phyloP scores from a whole-genome alignment of 1,284 basidiomycete genomes.

The Cryptococcus sp. region DNA sequence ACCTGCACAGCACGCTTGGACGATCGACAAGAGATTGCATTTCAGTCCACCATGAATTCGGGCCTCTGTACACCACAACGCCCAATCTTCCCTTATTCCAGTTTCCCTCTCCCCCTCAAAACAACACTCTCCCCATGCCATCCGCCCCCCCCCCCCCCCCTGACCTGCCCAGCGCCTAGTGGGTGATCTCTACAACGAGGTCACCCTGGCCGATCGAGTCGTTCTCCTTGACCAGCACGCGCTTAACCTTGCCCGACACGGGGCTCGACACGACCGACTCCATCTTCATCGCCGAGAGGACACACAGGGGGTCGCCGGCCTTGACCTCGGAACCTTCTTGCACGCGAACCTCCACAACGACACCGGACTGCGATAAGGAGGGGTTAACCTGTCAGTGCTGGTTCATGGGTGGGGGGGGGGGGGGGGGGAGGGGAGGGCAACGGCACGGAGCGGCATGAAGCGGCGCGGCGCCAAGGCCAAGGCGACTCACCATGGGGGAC shows the following conservation, averaged over 20 bases:
- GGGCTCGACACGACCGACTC: constrained; percentile 93
- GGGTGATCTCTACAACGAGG: constrained; percentile 45
- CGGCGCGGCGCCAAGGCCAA: too few species aligned
- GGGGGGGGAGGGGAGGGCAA: too few species aligned
- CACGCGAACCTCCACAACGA: constrained; percentile 94
- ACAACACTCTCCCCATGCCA: neutral
- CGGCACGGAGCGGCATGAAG: too few species aligned
- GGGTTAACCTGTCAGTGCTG: neutral
- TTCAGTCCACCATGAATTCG: too few species aligned
- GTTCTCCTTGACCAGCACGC: constrained; percentile 74
- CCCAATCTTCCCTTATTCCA: too few species aligned
- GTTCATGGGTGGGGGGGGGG: too few species aligned
- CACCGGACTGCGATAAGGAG: constrained; percentile 71
- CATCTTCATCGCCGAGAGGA: constrained; percentile 95
- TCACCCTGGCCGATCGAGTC: constrained; percentile 51
- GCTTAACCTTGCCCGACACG: constrained; percentile 90
- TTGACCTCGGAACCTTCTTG: constrained; percentile 96
- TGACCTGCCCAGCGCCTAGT: constrained; percentile 25
- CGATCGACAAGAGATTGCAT: too few species aligned
- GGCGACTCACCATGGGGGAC: constrained; percentile 66
- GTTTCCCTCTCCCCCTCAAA: neutral
- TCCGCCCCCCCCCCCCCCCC: too few species aligned
- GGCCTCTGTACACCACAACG: too few species aligned
- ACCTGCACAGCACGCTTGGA: too few species aligned
- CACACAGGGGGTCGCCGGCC: constrained; percentile 76